Percentiles rank a stretch among this genome's conserved stretches.
These are phyloP conservation scores for Cicer yamashitae DNA, from an alignment of 306 rosid species.

Conservation along the genomic window DNA sequence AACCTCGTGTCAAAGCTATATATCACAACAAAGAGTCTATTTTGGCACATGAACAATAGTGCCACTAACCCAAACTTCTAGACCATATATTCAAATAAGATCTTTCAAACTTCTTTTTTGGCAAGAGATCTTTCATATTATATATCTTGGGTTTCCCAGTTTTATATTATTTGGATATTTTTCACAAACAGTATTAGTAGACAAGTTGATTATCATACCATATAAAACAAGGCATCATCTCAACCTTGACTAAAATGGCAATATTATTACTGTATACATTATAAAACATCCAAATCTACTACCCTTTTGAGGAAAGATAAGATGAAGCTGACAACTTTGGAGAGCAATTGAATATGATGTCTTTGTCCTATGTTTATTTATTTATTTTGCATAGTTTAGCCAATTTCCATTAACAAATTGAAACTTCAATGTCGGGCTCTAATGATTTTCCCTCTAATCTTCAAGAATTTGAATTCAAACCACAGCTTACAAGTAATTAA, in stretches of 20 bases:
- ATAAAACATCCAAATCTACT: constrained; percentile 52
- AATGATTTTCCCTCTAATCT: background rate
- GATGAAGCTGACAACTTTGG: constrained; percentile 51
- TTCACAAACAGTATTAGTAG: constrained; percentile 49
- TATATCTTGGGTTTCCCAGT: constrained; percentile 13
- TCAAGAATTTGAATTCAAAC: constrained; percentile 45
- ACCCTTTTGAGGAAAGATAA: constrained; percentile 51
- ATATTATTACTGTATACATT: constrained; percentile 8
- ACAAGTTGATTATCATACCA: constrained; percentile 56
- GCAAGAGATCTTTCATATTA: constrained; percentile 3
- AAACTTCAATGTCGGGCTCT: constrained; percentile 40
- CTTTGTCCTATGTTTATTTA: constrained; percentile 30
- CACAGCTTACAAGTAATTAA: constrained; percentile 21
- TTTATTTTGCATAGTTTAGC: constrained; percentile 41
- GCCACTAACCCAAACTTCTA: constrained; percentile 43
- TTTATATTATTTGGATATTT: constrained; percentile 13
- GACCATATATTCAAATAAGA: constrained; percentile 39
- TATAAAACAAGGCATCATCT: constrained; percentile 48
- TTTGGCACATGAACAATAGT: constrained; percentile 45
- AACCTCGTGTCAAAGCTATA: constrained; percentile 25
- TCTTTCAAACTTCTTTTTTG: background rate
- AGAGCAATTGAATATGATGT: constrained; percentile 43
- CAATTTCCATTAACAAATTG: constrained; percentile 38
- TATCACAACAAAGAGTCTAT: constrained; percentile 14
- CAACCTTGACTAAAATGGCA: constrained; percentile 47